These are phyloP conservation scores for Petunia axillaris DNA, from an alignment of 257 asterid genomes.

Conservation along the genomic window DNA sequence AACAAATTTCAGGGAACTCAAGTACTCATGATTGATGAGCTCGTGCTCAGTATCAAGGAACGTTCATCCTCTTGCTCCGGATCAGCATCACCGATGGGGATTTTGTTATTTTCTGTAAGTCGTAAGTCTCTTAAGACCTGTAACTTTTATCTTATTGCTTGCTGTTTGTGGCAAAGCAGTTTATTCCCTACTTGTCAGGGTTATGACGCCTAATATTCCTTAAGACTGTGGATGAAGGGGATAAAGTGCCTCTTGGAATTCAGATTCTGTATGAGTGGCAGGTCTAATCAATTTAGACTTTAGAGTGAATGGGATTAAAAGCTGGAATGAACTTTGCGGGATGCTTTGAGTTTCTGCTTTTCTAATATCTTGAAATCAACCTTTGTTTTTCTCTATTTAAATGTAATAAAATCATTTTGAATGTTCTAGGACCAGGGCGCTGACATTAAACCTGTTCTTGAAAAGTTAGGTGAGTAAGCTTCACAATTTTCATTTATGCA, in stretches of 20 bases:
- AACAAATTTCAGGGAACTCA: slow-evolving; percentile 39
- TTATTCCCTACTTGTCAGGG: background rate
- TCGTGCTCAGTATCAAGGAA: slow-evolving; percentile 61
- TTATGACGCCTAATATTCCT: slow-evolving; percentile 8
- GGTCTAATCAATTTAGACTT: background rate
- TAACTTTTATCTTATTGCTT: background rate
- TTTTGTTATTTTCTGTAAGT: slow-evolving; percentile 76
- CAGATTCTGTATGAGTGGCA: background rate
- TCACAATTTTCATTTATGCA: slow-evolving; percentile 6
- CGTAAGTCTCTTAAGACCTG: background rate
- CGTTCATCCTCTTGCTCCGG: slow-evolving; percentile 58
- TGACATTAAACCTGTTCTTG: slow-evolving; percentile 68
- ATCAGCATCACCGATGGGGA: slow-evolving; percentile 70
- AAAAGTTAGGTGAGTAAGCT: slow-evolving; percentile 71
- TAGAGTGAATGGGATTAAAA: slow-evolving; percentile 7
- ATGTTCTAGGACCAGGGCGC: slow-evolving; percentile 63
- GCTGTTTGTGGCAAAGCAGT: background rate
- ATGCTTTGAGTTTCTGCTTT: slow-evolving; percentile 24
- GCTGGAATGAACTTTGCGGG: slow-evolving; percentile 12
- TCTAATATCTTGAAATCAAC: slow-evolving; percentile 11
- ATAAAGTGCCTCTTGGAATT: background rate
- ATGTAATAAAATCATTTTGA: slow-evolving; percentile 42
- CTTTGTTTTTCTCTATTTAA: slow-evolving; percentile 15
- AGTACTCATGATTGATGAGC: slow-evolving; percentile 50
- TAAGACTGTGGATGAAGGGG: slow-evolving; percentile 16